Evolutionary conservation across 208 protist species (phyloP), one percentile per base, ranked within the genome.

Genomic region (Leishmania gerbilli): DNA sequence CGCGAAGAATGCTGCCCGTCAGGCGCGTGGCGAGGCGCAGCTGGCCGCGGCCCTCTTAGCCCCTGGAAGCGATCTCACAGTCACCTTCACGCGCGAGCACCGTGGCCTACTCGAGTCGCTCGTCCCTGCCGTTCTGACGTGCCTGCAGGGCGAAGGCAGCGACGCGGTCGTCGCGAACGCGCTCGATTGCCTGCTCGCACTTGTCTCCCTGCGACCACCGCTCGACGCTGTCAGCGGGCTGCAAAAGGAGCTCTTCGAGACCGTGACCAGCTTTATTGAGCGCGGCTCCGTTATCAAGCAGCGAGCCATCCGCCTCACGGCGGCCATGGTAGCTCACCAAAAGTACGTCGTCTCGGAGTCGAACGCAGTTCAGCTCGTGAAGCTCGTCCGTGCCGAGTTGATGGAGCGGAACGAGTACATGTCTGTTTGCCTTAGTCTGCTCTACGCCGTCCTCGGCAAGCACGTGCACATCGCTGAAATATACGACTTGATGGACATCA

Each of bases 81-180:
- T 91, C 47, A 83, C 90, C 81, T 97, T 97, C 80, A 96, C 91
- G 6, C 83, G 81, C n/a, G 91, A 95, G 85, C 88, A 97, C 79
- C 89, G 91, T 60, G 68, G 21, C 17, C 77, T 97, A 37, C 85
- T 97, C 49, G 92, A 97, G 80, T 85, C 82, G 11, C 89, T 98
- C 17, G 85, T 98, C 37, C 88, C 89, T 42, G 90, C 90, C 1
- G 90, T 97, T 45, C 80, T 98, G 17, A 80, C 79, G 49, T 96
- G 93, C 45, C 87, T 98, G n/a, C 84, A 97, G 65, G 95, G 95
- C 76, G 95, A 98, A 67, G 94, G 93, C 60, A 95, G 92, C 89
- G 95, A 98, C 83, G 88, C 88, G 21, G 95, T 98, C 47, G 92
- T 97, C 31, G 92, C 88, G 21, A 89, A 93, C 80, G 93, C 95